These are phyloP conservation scores for Dactylellina parvicollis DNA, from an alignment of 2,329 filamentous ascomycete genomes.

Conservation along the genomic window DNA sequence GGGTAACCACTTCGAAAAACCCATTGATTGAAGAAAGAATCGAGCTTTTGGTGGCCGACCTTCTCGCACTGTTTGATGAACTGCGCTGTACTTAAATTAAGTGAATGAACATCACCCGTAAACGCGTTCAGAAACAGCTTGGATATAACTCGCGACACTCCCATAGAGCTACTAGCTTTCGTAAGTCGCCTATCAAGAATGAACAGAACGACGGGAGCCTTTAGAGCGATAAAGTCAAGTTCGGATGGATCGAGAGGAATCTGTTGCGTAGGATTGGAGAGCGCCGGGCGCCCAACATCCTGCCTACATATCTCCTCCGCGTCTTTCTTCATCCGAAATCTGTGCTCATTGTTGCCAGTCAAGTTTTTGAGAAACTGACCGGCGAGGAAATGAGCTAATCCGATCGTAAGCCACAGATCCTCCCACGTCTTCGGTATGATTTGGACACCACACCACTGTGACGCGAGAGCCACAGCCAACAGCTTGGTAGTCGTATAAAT, in stretches of 20 bases:
- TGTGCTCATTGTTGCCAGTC: slow-evolving; percentile 93
- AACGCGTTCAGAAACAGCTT: slow-evolving; percentile 87
- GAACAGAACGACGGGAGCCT: slow-evolving; percentile 89
- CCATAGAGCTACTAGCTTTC: slow-evolving; percentile 85
- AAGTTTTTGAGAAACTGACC: slow-evolving; percentile 90
- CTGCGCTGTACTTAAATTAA: slow-evolving; percentile 75
- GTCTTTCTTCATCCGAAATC: slow-evolving; percentile 85
- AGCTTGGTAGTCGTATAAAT: slow-evolving; percentile 82
- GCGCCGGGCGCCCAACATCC: slow-evolving; percentile 73
- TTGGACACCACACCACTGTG: slow-evolving; percentile 93
- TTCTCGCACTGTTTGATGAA: slow-evolving; percentile 90
- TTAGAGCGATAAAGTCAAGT: slow-evolving; percentile 87
- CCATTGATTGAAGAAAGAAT: slow-evolving; percentile 95
- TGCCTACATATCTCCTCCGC: slow-evolving; percentile 82
- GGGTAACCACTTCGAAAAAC: slow-evolving; percentile 88
- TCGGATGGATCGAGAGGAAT: slow-evolving; percentile 78
- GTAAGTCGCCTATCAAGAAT: slow-evolving; percentile 90
- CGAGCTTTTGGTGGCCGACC: slow-evolving; percentile 83
- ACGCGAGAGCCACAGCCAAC: slow-evolving; percentile 83
- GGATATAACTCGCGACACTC: slow-evolving; percentile 84
- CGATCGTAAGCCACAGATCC: slow-evolving; percentile 89
- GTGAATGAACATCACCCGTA: slow-evolving; percentile 77
- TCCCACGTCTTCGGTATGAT: slow-evolving; percentile 82
- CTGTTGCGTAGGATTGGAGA: slow-evolving; percentile 70
- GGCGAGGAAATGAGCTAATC: slow-evolving; percentile 92